Percentiles rank a stretch among this genome's conserved stretches.
Conservation (phyloP, 495 filamentous ascomycete genomes). For the Hypoxylon cercidicola region DNA sequence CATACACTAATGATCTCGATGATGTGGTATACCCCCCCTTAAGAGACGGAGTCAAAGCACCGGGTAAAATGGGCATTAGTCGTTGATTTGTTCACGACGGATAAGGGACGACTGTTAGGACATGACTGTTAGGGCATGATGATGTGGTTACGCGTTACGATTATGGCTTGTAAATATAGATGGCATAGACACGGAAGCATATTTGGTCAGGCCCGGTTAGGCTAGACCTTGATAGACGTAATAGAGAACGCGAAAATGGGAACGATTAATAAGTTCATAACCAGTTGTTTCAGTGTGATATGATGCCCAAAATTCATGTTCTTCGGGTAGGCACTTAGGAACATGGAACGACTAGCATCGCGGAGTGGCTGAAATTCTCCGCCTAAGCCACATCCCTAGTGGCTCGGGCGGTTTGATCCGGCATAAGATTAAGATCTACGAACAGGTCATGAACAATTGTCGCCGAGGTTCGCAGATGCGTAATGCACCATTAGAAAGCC, state of each 20-base stretch:
- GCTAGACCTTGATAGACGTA: conserved; percentile 3
- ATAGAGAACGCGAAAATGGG: conserved; percentile 11
- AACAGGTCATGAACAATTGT: no score
- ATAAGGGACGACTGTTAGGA: conserved; percentile 21
- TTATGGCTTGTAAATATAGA: conserved; percentile 29
- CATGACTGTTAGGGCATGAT: no score
- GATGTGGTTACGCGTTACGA: conserved; percentile 34
- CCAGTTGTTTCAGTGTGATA: no score
- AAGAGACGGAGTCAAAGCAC: conserved; percentile 11
- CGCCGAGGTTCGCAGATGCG: no score
- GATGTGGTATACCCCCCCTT: conserved; percentile 22
- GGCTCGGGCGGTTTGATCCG: no score
- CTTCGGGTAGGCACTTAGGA: no score
- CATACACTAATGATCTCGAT: conserved; percentile 25
- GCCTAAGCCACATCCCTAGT: no score
- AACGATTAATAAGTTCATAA: not conserved
- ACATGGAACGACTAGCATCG: no score
- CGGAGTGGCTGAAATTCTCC: no score
- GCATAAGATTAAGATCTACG: no score
- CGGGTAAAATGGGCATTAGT: conserved; percentile 11
- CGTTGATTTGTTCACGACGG: conserved; percentile 23
- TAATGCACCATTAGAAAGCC: no score
- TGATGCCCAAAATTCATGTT: no score
- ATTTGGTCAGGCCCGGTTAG: not conserved
- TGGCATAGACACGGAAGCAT: not conserved